A percentile compares a stretch with the other conserved stretches of the same genome.
Evolutionary conservation across 768 basidiomycete species (phyloP).

Genomic region (Boletus insuetus): DNA sequence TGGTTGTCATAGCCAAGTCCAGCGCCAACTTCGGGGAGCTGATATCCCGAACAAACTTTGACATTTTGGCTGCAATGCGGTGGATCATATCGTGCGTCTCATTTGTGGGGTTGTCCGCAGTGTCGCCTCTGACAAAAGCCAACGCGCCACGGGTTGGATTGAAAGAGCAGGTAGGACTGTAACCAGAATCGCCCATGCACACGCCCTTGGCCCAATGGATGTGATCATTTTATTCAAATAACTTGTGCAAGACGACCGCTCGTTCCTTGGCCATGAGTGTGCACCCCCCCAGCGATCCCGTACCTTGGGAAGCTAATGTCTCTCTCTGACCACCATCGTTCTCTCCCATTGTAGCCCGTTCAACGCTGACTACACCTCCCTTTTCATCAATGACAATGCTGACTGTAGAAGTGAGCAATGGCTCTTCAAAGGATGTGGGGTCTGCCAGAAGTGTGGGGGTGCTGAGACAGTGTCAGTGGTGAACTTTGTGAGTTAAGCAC

Average conservation of each 20-base stretch:
- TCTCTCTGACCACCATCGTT: constrained; percentile 15
- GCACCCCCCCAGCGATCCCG: constrained; percentile 18
- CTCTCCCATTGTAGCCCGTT: constrained; percentile 24
- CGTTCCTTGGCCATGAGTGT: constrained; percentile 20
- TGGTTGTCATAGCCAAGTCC: not conserved
- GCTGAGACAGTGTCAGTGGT: constrained; percentile 6
- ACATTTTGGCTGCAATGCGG: not conserved
- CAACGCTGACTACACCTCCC: constrained; percentile 22
- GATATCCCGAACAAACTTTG: not conserved
- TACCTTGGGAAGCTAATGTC: not conserved
- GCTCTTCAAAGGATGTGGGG: constrained; percentile 89
- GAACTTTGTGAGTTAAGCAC: not conserved
- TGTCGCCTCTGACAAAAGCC: not conserved
- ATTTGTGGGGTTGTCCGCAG: not conserved
- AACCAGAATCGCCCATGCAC: not conserved
- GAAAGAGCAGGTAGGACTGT: not conserved
- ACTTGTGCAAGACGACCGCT: constrained; percentile 20
- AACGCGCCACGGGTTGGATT: too few relatives aligned
- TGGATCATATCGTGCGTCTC: not conserved
- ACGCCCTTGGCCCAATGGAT: not conserved
- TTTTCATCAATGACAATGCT: constrained; percentile 56
- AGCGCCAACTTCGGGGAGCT: not conserved
- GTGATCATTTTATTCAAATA: constrained; percentile 18
- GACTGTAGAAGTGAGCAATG: constrained; percentile 71
- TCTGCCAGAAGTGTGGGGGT: constrained; percentile 66